Base-by-base conservation (phyloP, 2,329 filamentous ascomycete species). In the Aspergillus texensis region DNA sequence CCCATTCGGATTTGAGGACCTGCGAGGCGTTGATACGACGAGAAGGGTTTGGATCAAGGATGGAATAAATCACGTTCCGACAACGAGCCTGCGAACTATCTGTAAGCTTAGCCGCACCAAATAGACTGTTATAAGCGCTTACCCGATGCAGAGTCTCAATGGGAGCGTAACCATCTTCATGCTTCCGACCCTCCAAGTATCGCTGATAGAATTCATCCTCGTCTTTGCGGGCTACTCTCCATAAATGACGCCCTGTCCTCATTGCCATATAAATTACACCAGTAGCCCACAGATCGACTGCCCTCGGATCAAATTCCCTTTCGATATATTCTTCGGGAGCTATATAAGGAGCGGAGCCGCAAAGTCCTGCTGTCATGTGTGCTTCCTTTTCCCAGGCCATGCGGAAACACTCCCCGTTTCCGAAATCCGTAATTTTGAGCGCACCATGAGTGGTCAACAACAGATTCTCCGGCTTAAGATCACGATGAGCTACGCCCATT, bases 181-280 rank as follows among this genome's bases (percentile, higher is more conserved):
- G 93, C 75, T 93, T 91, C 59, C 95, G 89, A 34, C 95, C 95
- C 75, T 96, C 91, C 6, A 99, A 86, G 75, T 99, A 99, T 48
- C 93, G 90, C 67, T 92, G 91, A 76, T 97, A 99, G 72, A 98
- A 99, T 74, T 98, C 95, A 73, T 99, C 95, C 69, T 98, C 94
- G 61, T 96, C 94, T 79, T 93, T 96, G 79, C 94, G 94, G 8
- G 95, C 95, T n/a, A 97, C 88, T 60, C 94, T 91, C 95, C 95
- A 99, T 10, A 99, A 84, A 78, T 99, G 95, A 59, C 95, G 87
- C 6, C 95, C 95, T 2, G 94, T 98, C 63, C 95, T 87, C 95
- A 99, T 99, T 16, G 95, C 95, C 95, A 99, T 99, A 82, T 99
- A 99, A 64, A 99, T 99, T 58, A 99, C 95, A 75, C 95, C 95